Base-by-base conservation (phyloP, 768 basidiomycete genomes). In the Naematelia aurantialba region DNA sequence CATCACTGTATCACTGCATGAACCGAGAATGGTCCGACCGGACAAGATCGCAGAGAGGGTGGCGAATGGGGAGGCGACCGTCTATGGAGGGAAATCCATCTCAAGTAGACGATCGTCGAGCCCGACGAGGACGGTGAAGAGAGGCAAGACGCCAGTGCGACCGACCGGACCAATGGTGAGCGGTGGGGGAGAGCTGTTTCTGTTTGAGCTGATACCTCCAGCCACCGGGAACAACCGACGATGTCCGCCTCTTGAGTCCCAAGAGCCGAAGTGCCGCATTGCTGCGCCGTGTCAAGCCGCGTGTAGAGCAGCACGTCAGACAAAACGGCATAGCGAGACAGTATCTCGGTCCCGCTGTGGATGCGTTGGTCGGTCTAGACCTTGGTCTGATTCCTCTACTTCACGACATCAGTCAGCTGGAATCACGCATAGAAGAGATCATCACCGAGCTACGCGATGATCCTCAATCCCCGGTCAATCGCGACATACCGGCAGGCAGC, bases 1-100 rank as follows among this genome's bases (percentile, higher is more conserved):
- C 14, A 66, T 72, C 39, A 52, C 62, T 1, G 70, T 72, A 13
- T 67, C 70, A 8, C 51, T 67, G 2, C 70, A 72, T 34, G 68
- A 72, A 47, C 70, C 70, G 8, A 56, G 64, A 10, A 69, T 60
- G 47, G 54, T 72, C 11, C 65, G 68, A 8, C 64, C 68, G 2
- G 70, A 72, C 24, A 72, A 72, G 54, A 57, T 66, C 27, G 67
- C 60, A 21, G 67, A 65, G 52, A 21, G 61, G 2, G 25, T 29
- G 2, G 56, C 31, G 19, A 48, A 46, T 12, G 55, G 61, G 10
- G 24, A 48, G 5, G 58, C 61, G 1, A n/a, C 48, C 3, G 24
- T 52, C 30, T 51, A 25, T 12, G 62, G 59, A 30, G 46, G 66
- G 1, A 39, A 39, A 17, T 24, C 42, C 3, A 29, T 39, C 34